A percentile compares a stretch with the other conserved stretches of the same genome.
These are phyloP conservation scores for Halophytophthora polymorphica DNA, from an alignment of 352 stramenopile species.

Conservation along the genomic window DNA sequence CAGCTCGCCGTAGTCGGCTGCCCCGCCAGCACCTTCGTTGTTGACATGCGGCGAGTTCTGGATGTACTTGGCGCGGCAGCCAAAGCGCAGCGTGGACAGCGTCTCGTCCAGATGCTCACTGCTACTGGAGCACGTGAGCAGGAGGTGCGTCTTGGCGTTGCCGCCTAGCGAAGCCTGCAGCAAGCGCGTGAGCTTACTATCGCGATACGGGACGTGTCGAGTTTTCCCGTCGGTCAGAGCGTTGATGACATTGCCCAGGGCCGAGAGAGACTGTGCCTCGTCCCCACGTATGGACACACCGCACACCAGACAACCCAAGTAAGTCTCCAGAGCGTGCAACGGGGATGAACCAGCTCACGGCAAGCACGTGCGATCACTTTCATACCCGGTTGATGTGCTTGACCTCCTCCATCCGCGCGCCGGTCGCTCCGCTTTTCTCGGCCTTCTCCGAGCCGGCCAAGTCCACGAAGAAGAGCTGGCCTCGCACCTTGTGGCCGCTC, in stretches of 20 bases:
- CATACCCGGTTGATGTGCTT: constrained; percentile 72
- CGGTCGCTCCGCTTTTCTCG: constrained; percentile 49
- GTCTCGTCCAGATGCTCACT: constrained; percentile 57
- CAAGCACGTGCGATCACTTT: not conserved
- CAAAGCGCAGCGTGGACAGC: constrained; percentile 89
- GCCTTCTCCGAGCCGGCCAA: constrained; percentile 68
- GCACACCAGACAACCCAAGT: not conserved
- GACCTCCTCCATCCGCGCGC: constrained; percentile 57
- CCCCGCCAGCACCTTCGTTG: constrained; percentile 31
- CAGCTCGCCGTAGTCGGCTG: constrained; percentile 26
- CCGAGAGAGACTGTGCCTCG: constrained; percentile 55
- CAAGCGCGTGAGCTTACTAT: constrained; percentile 88
- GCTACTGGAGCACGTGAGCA: constrained; percentile 56
- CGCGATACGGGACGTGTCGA: constrained; percentile 72
- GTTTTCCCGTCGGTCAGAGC: constrained; percentile 41
- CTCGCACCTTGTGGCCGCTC: constrained; percentile 8
- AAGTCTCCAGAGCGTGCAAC: not conserved
- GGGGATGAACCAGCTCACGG: not conserved
- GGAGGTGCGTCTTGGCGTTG: constrained; percentile 86
- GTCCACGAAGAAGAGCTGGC: constrained; percentile 58
- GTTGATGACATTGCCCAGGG: constrained; percentile 70
- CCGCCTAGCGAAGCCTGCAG: constrained; percentile 84
- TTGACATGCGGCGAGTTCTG: constrained; percentile 73
- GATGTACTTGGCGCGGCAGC: constrained; percentile 83
- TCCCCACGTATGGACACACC: not conserved